These are phyloP conservation scores for Rhodotorula graminis DNA, from an alignment of 768 basidiomycete species.

Conservation along the genomic window DNA sequence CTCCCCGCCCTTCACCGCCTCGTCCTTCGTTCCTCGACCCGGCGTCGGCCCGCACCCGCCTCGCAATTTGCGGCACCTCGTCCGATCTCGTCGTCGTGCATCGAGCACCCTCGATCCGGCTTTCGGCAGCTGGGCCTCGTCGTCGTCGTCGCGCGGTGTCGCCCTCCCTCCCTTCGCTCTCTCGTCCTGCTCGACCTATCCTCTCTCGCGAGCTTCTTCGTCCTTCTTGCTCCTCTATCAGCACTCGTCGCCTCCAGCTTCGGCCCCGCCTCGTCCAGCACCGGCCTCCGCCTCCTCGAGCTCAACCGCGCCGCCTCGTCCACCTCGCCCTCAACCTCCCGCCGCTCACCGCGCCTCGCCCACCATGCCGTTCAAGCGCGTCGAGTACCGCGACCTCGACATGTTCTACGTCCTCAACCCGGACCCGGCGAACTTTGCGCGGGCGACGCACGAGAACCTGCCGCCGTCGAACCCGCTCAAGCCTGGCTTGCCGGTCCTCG, in stretches of 20 bases:
- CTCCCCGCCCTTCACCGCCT: not conserved
- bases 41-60: too few species aligned
- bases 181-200: not conserved
- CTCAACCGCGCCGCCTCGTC: not conserved
- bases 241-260: too few species aligned
- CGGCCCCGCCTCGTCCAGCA: too few species aligned
- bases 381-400: conserved; percentile 33
- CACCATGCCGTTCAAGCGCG: conserved; percentile 24
- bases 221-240: not conserved
- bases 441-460: conserved; percentile 23
- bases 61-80: too few species aligned
- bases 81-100: not conserved
- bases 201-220: not conserved
- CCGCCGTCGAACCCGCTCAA: conserved; percentile 15
- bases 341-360: not conserved
- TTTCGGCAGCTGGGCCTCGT: not conserved
- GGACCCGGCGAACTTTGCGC: not conserved
- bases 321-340: not conserved
- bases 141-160: not conserved
- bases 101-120: too few species aligned
- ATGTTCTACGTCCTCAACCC: conserved; percentile 31
- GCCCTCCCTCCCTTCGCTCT: not conserved
- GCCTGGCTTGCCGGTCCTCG: conserved; percentile 12
- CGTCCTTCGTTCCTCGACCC: not conserved
- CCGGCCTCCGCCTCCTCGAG: not conserved